phyloP scores from a whole-genome alignment of 805 yeast species.

The Saccharomycopsis sp. region DNA sequence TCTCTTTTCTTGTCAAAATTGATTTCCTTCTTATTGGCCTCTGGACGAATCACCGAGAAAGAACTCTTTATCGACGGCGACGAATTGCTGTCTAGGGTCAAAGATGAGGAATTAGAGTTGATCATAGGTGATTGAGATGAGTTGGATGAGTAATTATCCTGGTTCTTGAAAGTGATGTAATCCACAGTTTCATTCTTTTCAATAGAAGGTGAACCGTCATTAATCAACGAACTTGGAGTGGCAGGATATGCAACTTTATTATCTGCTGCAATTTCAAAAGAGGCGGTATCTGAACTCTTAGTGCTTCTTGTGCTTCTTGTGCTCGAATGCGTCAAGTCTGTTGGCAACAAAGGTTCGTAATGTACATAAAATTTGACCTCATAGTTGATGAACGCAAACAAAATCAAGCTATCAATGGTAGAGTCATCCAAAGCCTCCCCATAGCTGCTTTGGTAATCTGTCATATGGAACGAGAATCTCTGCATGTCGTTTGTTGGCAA shows the following conservation, averaged over 20 bases:
- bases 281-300: slow-evolving; percentile 46
- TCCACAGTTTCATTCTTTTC: slow-evolving; percentile 29
- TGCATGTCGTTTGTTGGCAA: slow-evolving; percentile 24
- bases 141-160: slow-evolving; percentile 11
- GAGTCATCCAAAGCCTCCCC: slow-evolving; percentile 51
- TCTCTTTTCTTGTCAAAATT: slow-evolving; percentile 74
- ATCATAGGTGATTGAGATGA: slow-evolving; percentile 1
- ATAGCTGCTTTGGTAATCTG: slow-evolving; percentile 55
- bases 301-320: slow-evolving; percentile 32
- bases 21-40: slow-evolving; percentile 53
- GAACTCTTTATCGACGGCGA: slow-evolving; percentile 30
- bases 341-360: slow-evolving; percentile 26
- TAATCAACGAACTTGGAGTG: slow-evolving; percentile 61
- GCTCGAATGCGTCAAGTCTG: slow-evolving; percentile 20
- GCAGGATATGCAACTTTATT: slow-evolving; percentile 42
- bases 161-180: slow-evolving; percentile 45
- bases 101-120: background rate
- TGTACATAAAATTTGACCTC: slow-evolving; percentile 31
- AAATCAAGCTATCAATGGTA: slow-evolving; percentile 31
- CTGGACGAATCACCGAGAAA: slow-evolving; percentile 57
- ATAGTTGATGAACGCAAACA: slow-evolving; percentile 28
- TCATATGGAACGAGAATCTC: slow-evolving; percentile 41
- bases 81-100: slow-evolving; percentile 3
- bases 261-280: slow-evolving; percentile 39
- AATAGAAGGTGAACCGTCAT: slow-evolving; percentile 26